phyloP scores from a whole-genome alignment of 257 asterid genomes.

The Solanum peruvianum region DNA sequence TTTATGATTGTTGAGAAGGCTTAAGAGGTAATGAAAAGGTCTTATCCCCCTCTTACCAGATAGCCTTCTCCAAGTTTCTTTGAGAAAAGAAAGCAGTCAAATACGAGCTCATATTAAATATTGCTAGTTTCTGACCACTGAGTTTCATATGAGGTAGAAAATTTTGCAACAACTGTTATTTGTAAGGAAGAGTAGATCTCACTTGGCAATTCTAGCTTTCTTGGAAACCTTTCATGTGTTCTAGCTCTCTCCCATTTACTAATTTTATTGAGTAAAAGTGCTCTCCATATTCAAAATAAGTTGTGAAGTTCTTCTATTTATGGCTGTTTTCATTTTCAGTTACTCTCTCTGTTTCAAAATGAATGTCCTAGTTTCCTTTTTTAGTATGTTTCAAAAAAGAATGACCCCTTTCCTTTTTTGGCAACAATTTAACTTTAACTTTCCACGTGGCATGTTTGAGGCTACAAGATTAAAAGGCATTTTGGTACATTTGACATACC shows the following conservation, averaged over 20 bases:
- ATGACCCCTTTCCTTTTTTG: too few relatives aligned
- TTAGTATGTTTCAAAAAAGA: too few relatives aligned
- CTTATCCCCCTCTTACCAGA: too few relatives aligned
- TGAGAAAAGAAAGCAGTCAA: not conserved
- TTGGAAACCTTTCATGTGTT: not conserved
- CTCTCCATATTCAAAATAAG: not conserved
- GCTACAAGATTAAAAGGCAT: too few relatives aligned
- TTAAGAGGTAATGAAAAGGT: too few relatives aligned
- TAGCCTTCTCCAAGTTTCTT: not conserved
- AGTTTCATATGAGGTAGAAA: not conserved
- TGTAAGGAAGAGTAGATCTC: not conserved
- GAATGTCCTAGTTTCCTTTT: too few relatives aligned
- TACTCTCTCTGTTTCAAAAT: too few relatives aligned
- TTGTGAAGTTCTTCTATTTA: not conserved
- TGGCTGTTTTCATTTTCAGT: not conserved
- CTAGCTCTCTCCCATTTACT: not conserved
- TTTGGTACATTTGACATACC: too few relatives aligned
- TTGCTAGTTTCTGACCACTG: not conserved
- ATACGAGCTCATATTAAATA: not conserved
- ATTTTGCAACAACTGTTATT: not conserved
- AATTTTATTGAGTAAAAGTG: not conserved
- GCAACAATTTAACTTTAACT: too few relatives aligned
- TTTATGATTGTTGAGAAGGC: too few relatives aligned
- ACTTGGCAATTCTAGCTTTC: not conserved
- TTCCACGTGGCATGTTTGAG: too few relatives aligned